phyloP scores from a whole-genome alignment of 2,329 filamentous ascomycete genomes.

The Epichloe gansuensis region DNA sequence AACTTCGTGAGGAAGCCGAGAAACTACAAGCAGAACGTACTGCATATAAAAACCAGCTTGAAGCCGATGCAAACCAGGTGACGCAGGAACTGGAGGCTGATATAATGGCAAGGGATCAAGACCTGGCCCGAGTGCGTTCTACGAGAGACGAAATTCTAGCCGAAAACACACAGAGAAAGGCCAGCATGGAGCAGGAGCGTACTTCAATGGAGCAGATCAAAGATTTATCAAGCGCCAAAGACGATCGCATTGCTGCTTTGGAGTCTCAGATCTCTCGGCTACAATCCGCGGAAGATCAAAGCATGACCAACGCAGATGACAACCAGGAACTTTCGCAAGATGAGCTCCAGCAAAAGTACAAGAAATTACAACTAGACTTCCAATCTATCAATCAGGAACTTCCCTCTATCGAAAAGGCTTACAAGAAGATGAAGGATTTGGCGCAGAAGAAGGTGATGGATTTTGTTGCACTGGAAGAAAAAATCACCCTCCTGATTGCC shows the following conservation, averaged over 20 bases:
- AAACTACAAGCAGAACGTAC: constrained; percentile 77
- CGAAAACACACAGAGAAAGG: constrained; percentile 68
- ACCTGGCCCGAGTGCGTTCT: constrained; percentile 74
- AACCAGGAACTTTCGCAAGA: constrained; percentile 51
- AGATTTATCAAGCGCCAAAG: constrained; percentile 66
- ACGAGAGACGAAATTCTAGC: constrained; percentile 74
- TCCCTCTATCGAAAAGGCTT: constrained; percentile 78
- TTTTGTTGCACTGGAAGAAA: constrained; percentile 62
- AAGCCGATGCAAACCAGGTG: constrained; percentile 62
- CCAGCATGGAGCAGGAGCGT: constrained; percentile 63
- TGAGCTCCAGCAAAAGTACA: constrained; percentile 60
- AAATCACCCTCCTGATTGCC: constrained; percentile 56
- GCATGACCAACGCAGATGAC: constrained; percentile 30
- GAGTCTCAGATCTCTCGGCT: constrained; percentile 74
- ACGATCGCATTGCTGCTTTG: constrained; percentile 66
- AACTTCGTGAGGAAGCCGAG: constrained; percentile 72
- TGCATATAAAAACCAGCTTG: constrained; percentile 65
- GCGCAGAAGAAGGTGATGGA: constrained; percentile 82
- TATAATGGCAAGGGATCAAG: constrained; percentile 66
- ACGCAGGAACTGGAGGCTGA: constrained; percentile 72
- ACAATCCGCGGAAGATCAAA: constrained; percentile 32
- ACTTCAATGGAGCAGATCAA: constrained; percentile 59
- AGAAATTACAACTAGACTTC: constrained; percentile 67
- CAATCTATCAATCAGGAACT: constrained; percentile 76
- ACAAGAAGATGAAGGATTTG: constrained; percentile 74